Evolutionary conservation across 2,329 filamentous ascomycete genomes (phyloP), one percentile per base, ranked within the genome.

Genomic region (Trichophaea hybrida): DNA sequence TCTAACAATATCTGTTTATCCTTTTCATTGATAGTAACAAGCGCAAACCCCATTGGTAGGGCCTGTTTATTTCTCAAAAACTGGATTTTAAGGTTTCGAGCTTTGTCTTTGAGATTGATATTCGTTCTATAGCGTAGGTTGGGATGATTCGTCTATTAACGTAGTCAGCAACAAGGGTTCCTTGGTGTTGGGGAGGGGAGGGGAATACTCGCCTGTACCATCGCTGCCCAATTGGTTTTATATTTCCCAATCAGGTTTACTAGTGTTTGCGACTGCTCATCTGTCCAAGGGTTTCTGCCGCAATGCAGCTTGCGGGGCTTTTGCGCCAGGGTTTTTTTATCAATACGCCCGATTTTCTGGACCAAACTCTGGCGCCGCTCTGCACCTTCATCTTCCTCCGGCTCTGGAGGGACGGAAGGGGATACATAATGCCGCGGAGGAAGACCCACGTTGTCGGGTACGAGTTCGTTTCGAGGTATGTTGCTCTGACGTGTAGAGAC

Each of bases 81-180:
- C 50, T 53, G 32, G 7, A 53, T 10, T n/a, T 53, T 53, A 8
- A 53, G 13, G 24, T 53, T 53, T 5, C 50, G 12, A 12, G 50
- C 50, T 37, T 53, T 53, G n/a, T 53, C 50, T 37, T 53, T 53
- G 6, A 53, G 50, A n/a, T 34, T 37, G 32, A 53, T 33, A n/a
- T 53, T 53, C 7, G 32, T 37, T 35, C 50, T 35, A 35, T 33
- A 6, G 12, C 15, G 15, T 4, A 50, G 48, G 38, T 43, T 43
- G 10, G 38, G 10, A 15, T 43, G 38, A 15, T 15, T 10, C 38
- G 10, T 10, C 38, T 43, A 15, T 43, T 43, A 10, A 43, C 10
- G 10, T 43, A 2, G 38, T 43, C 38, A 43, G 24, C 24, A 43
- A 43, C 38, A 43, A 15, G n/a, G 38, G 10, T 15, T 43, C 4